Evolutionary conservation across 371 early-diverging fungal genomes (phyloP).

Genomic region (Mucor plumbeus): DNA sequence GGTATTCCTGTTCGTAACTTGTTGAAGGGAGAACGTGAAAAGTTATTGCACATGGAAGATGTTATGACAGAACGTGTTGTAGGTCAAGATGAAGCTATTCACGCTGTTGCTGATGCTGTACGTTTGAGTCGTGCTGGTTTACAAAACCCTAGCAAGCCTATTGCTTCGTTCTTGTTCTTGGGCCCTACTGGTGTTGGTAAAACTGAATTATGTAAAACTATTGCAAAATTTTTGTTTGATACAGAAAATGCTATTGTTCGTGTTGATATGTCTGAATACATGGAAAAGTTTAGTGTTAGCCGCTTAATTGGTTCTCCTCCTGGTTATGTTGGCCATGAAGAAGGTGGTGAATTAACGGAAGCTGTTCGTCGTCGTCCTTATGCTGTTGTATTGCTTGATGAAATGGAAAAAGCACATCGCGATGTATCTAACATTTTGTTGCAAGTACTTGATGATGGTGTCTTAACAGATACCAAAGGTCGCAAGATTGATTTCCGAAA

Average conservation of each 20-base stretch:
- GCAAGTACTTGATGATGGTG: slow-evolving; percentile 92
- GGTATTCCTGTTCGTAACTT: slow-evolving; percentile 88
- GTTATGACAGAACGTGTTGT: slow-evolving; percentile 77
- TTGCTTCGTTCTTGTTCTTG: slow-evolving; percentile 90
- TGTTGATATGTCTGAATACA: slow-evolving; percentile 94
- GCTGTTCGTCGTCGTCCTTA: slow-evolving; percentile 89
- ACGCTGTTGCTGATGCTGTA: slow-evolving; percentile 83
- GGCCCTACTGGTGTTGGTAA: slow-evolving; percentile 94
- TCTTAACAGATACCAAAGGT: slow-evolving; percentile 87
- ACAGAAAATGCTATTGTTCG: slow-evolving; percentile 87
- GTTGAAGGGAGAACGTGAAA: slow-evolving; percentile 82
- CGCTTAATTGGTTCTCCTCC: slow-evolving; percentile 93
- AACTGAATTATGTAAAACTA: slow-evolving; percentile 91
- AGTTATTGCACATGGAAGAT: slow-evolving; percentile 79
- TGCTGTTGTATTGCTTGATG: slow-evolving; percentile 92
- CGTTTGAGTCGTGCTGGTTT: slow-evolving; percentile 77
- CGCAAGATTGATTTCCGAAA: slow-evolving; percentile 90
- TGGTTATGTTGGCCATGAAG: slow-evolving; percentile 84
- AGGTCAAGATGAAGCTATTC: slow-evolving; percentile 83
- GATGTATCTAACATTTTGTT: slow-evolving; percentile 78
- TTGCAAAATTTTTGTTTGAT: slow-evolving; percentile 89
- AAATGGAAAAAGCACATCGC: slow-evolving; percentile 92
- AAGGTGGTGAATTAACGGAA: slow-evolving; percentile 92
- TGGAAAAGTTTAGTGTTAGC: slow-evolving; percentile 68
- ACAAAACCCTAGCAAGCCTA: slow-evolving; percentile 71